Evolutionary conservation across 805 yeast genomes (phyloP), one percentile per base, ranked within the genome.

Genomic region (Groenewaldozyma tartarivorans): DNA sequence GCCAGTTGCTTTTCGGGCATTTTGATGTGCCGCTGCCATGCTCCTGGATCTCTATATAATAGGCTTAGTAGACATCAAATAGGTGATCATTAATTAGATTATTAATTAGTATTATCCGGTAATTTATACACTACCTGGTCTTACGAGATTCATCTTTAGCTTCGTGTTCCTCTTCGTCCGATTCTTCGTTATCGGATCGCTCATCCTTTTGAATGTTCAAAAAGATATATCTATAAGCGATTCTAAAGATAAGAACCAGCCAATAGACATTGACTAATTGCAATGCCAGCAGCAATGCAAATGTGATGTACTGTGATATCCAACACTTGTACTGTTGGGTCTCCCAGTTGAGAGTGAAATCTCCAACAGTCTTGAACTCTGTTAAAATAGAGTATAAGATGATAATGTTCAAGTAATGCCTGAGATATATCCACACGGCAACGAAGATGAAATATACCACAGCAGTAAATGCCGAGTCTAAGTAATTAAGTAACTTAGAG

Each of bases 261-360:
- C 98, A 92, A 65, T 83, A 92, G 17, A 75, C 52, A 57, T 92
- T 92, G 43, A 92, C 86, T 42, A 85, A 53, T 61, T 92, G 97
- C 48, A 92, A 70, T 1, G 92, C 88, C 40, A 72, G 67, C 45
- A 92, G 72, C 55, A 92, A 72, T 18, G 64, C 61, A 55, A 92
- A 88, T 2, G 90, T 88, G 58, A 92, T 87, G 41, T 85, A 83
- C 64, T 85, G 94, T 19, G 97, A 81, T 50, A 92, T 84, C 81
- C 86, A 86, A 64, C 97, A 92, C 64, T 92, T 92, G 68, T 90
- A 92, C 61, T 92, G 96, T 61, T 88, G 90, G 22, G 92, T 79
- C 9, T 73, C 83, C 77, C 85, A 92, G 67, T 86, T 77, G 51
- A 92, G 68, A 42, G 71, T 72, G 62, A 70, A 87, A 41, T 79